phyloP scores from a whole-genome alignment of 2,329 filamentous ascomycete species.

The Talaromyces sp. region DNA sequence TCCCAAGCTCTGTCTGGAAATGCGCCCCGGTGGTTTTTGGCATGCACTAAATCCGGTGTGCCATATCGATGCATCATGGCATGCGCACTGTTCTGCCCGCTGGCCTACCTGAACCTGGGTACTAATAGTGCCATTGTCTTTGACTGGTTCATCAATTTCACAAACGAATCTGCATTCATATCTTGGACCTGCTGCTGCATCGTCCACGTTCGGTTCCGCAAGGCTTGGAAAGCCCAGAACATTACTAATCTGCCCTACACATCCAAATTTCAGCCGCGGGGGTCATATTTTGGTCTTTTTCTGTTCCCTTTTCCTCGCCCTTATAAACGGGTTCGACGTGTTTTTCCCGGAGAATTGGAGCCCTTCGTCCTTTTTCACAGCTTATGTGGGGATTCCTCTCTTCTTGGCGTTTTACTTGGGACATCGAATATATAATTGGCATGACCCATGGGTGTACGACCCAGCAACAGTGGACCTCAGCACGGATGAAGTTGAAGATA shows the following conservation, averaged over 20 bases:
- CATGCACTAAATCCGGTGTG: slow-evolving; percentile 57
- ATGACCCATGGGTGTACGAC: not conserved
- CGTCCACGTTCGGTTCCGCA: not conserved
- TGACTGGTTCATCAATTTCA: not conserved
- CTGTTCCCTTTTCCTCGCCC: not conserved
- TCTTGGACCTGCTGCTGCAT: not conserved
- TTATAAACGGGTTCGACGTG: not conserved
- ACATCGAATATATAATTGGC: too few species aligned
- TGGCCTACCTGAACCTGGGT: not conserved
- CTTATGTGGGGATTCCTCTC: slow-evolving; percentile 36
- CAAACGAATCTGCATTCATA: not conserved
- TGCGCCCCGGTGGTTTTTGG: slow-evolving; percentile 57
- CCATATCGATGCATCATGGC: not conserved
- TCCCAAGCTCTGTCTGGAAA: slow-evolving; percentile 60
- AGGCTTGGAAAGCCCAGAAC: not conserved
- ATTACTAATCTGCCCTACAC: not conserved
- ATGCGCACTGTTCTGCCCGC: not conserved
- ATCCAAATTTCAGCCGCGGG: slow-evolving; percentile 2
- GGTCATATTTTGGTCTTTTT: not conserved
- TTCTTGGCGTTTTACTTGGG: slow-evolving; percentile 38
- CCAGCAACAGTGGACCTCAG: not conserved
- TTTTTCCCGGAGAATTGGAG: not conserved
- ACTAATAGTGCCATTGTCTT: not conserved
- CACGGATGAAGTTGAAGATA: not conserved
- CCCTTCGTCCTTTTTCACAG: not conserved